Evolutionary conservation across 164 flowering plant species (phyloP).

Genomic region (Piper betle): DNA sequence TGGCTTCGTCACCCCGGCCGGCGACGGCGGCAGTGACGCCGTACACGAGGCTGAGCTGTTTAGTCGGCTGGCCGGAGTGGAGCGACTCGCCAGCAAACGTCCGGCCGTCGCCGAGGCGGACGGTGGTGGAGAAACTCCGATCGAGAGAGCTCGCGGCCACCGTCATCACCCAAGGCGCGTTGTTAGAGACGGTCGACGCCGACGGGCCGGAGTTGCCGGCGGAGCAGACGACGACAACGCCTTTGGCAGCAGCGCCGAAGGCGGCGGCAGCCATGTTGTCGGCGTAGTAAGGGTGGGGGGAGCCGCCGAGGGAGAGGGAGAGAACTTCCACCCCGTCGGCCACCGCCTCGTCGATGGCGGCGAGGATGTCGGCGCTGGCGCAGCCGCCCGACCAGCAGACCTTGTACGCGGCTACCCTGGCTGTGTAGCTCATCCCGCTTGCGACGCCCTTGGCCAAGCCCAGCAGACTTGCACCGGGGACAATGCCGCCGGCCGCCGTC

Average conservation of each 20-base stretch:
- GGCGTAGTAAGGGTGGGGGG: conserved; percentile 34
- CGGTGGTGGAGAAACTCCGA: conserved; percentile 81
- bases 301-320: conserved; percentile 74
- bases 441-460: conserved; percentile 56
- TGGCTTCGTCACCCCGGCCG: conserved; percentile 27
- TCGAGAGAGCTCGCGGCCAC: conserved; percentile 91
- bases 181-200: conserved; percentile 50
- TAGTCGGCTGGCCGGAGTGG: conserved; percentile 37
- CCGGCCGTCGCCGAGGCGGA: conserved; percentile 60
- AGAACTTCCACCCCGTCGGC: conserved; percentile 73
- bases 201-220: conserved; percentile 89
- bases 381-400: conserved; percentile 21
- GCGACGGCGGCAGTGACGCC: no score
- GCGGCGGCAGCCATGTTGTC: conserved; percentile 90
- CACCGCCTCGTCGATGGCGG: conserved; percentile 23
- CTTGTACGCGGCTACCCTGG: conserved; percentile 22
- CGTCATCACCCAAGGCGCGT: conserved; percentile 91
- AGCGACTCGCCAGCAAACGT: conserved; percentile 52
- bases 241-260: conserved; percentile 52
- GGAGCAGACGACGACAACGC: conserved; percentile 68
- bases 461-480: conserved; percentile 42
- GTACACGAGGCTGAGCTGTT: conserved; percentile 21
- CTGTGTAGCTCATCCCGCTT: conserved; percentile 70
- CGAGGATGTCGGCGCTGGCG: conserved; percentile 17
- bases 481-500: conserved; percentile 66